Conservation (phyloP, 768 basidiomycete genomes). For the Sarcodon aspratus region DNA sequence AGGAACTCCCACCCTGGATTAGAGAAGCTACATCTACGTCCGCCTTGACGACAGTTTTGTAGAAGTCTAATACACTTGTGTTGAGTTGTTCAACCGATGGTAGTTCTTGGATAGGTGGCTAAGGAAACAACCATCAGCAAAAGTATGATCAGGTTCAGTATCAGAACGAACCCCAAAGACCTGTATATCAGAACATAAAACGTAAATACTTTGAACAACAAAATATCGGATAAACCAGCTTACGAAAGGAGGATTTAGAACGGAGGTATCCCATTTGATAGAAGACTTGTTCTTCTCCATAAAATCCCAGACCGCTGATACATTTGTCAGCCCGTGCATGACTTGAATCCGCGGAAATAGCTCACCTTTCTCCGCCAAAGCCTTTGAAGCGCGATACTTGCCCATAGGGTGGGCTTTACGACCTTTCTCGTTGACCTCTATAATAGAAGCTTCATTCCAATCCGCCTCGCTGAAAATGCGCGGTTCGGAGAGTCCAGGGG, state of each 20-base stretch:
- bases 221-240: neutral
- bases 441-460: conserved; percentile 46
- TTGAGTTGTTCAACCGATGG: conserved; percentile 23
- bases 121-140: conserved; percentile 2
- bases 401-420: conserved; percentile 21
- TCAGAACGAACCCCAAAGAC: neutral
- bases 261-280: conserved; percentile 38
- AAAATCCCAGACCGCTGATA: conserved; percentile 36
- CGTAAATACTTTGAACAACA: neutral
- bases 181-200: conserved; percentile 5
- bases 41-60: conserved; percentile 11
- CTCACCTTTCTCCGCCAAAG: conserved; percentile 43
- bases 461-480: conserved; percentile 35
- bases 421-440: conserved; percentile 37
- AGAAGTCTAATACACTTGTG: conserved; percentile 16
- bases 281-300: conserved; percentile 28
- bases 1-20: conserved; percentile 2
- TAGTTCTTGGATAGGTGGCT: conserved; percentile 22
- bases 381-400: conserved; percentile 50
- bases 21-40: neutral
- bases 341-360: neutral
- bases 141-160: neutral
- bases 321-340: neutral
- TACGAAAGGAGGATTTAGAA: conserved; percentile 45
- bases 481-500: conserved; percentile 11